Base-by-base conservation (phyloP, 2,329 filamentous ascomycete genomes). In the Trichoderma sp. region DNA sequence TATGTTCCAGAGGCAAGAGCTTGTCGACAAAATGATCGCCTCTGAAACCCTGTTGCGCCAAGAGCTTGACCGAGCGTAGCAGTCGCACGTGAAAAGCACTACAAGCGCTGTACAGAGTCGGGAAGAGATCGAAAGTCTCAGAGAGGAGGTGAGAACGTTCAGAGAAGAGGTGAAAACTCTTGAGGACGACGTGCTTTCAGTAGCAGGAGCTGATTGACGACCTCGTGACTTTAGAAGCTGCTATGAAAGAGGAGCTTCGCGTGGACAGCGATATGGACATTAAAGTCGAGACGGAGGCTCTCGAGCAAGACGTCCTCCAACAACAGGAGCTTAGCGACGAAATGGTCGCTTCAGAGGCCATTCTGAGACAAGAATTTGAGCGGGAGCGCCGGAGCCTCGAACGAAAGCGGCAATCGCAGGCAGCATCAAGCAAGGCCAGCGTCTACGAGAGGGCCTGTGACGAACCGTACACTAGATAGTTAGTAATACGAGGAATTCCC, bases 241-340 rank as follows among this genome's bases (percentile, higher is more conserved):
- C 87, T 10, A 83, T 92, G 2, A 8, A 16, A 49, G n/a, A 32
- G 24, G 39, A 55, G 28, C 21, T n/a, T 30, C 46, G 78, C 54
- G 74, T 75, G n/a, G 83, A 85, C 37, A 80, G 81, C 11, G 80
- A 80, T 58, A 85, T 85, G 67, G 86, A 89, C 74, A 84, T 86
- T 24, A 89, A 91, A 77, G 82, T 8, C 4, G 18, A 16, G 6
- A n/a, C n/a, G 51, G 88, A 92, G 77, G 86, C 89, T 39, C 83
- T 96, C 18, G 89, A 92, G 73, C 84, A 92, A 69, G 89, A 92
- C 75, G 84, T 96, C 30, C 83, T 86, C 6, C 88, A 91, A 75
- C 89, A 91, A 70, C 89, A 93, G 67, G 83, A 87, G 68, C 85
- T 88, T 14, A 86, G 94, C 60, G 86, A 87, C 51, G 79, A 82